Evolutionary conservation across 2,329 filamentous ascomycete genomes (phyloP).

Genomic region (Calonectria henricotiae): DNA sequence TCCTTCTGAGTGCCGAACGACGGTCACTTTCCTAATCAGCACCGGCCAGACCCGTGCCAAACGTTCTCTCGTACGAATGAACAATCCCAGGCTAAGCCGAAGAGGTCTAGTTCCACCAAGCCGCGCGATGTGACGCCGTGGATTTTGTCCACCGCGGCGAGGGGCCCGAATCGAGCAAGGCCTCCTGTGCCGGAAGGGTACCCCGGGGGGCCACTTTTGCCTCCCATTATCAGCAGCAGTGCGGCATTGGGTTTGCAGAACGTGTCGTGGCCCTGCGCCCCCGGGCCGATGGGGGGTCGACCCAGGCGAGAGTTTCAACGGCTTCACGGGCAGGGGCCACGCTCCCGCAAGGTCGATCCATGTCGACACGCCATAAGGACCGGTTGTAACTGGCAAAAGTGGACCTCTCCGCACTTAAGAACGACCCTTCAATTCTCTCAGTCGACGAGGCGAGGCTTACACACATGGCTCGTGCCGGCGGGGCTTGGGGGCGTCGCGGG

Average conservation of each 20-base stretch:
- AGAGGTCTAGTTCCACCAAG: constrained; percentile 6
- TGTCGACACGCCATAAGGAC: not conserved
- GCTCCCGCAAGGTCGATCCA: constrained; percentile 11
- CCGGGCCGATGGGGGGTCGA: too few relatives aligned
- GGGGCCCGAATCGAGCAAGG: constrained; percentile 3
- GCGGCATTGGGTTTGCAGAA: constrained; percentile 12
- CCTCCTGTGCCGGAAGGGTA: not conserved
- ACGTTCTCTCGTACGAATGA: constrained; percentile 15
- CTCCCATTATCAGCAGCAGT: not conserved
- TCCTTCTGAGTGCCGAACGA: constrained; percentile 7
- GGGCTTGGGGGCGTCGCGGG: not conserved
- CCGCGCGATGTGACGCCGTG: constrained; percentile 22
- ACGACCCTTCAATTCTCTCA: constrained; percentile 14
- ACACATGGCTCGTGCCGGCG: not conserved
- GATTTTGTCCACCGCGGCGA: constrained; percentile 12
- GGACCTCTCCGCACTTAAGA: constrained; percentile 18
- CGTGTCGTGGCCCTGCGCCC: not conserved
- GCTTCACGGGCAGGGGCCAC: not conserved
- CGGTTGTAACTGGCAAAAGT: constrained; percentile 12
- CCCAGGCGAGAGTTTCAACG: constrained; percentile 17
- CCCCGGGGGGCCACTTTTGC: not conserved
- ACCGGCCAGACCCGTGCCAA: constrained; percentile 16
- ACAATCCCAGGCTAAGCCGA: not conserved
- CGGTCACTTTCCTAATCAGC: constrained; percentile 10
- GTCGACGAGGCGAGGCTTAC: constrained; percentile 10